Conservation (phyloP, 306 rosid genomes). For the Canavalia gladiata region DNA sequence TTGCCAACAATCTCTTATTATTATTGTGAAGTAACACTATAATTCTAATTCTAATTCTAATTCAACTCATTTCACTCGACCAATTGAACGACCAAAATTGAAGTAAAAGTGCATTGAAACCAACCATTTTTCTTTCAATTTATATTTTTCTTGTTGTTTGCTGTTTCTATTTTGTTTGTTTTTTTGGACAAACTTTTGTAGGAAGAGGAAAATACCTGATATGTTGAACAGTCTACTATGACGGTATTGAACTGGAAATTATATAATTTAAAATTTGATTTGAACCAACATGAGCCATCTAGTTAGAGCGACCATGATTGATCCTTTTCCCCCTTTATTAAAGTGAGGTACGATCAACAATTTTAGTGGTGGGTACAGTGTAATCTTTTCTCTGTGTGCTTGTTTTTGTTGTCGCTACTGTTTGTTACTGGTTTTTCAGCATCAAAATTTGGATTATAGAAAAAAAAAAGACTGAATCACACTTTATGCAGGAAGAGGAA, state of each 20-base stretch:
- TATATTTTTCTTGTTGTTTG: not conserved
- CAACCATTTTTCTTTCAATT: not conserved
- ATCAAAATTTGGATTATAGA: not conserved
- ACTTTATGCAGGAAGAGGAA: constrained; percentile 81
- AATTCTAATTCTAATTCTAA: constrained; percentile 4
- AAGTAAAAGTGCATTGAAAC: not conserved
- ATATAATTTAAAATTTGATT: not conserved
- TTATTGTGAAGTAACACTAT: not conserved
- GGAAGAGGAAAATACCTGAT: not conserved
- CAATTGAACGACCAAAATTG: not conserved
- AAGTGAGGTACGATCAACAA: not conserved
- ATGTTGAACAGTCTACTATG: constrained; percentile 1
- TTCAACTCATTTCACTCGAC: not conserved
- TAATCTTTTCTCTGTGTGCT: not conserved
- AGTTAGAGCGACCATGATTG: not conserved
- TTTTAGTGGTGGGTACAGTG: not conserved
- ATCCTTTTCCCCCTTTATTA: too few species aligned
- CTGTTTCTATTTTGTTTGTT: not conserved
- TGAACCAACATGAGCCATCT: not conserved
- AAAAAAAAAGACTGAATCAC: constrained; percentile 6
- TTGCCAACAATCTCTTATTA: not conserved
- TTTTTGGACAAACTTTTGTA: not conserved
- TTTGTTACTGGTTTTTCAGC: constrained; percentile 27
- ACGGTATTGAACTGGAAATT: not conserved
- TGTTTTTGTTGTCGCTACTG: not conserved